Evolutionary conservation across 192 early-diverging fungal genomes (phyloP), one percentile per base, ranked within the genome.

Genomic region (Gamsiella multidivaricata): DNA sequence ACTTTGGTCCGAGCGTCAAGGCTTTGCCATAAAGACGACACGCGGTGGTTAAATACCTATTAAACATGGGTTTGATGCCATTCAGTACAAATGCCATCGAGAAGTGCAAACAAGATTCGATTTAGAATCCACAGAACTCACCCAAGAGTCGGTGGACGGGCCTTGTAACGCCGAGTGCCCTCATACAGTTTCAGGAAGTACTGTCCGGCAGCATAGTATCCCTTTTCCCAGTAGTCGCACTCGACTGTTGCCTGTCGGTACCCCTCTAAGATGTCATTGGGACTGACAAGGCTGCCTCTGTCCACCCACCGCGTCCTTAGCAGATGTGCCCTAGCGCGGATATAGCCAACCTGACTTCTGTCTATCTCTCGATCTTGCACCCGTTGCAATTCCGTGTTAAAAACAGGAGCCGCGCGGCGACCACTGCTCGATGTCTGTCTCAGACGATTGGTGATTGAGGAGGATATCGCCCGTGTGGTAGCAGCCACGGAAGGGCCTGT

Each of bases 1-100:
- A 97, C 43, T 89, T 86, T 3, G 91, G 84, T 11, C 96, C 93
- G 33, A 81, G 72, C 31, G 84, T 70, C 12, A 98, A 65, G 0
- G 94, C 71, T 41, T 69, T 75, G n/a, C 58, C 52, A 53, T 70
- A 72, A 25, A 72, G 33, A 11, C 64, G 22, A 37, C 68, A 70
- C 12, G 57, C 70, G 17, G 31, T 45, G 17, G 70, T 55, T 2
- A 61, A 36, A 47, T 63, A 45, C n/a, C 74, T 69, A 59, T 22
- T 23, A 43, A 45, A n/a, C 43, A 25, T 42, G n/a, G n/a, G n/a
- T n/a, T n/a, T n/a, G n/a, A n/a, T n/a, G n/a, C n/a, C n/a, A n/a
- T n/a, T n/a, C n/a, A n/a, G n/a, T n/a, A n/a, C n/a, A n/a, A n/a
- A n/a, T n/a, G n/a, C n/a, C n/a, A n/a, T n/a, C n/a, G n/a, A n/a